Base-by-base conservation (phyloP, 345 rosid species). In the Iberis pinnata region DNA sequence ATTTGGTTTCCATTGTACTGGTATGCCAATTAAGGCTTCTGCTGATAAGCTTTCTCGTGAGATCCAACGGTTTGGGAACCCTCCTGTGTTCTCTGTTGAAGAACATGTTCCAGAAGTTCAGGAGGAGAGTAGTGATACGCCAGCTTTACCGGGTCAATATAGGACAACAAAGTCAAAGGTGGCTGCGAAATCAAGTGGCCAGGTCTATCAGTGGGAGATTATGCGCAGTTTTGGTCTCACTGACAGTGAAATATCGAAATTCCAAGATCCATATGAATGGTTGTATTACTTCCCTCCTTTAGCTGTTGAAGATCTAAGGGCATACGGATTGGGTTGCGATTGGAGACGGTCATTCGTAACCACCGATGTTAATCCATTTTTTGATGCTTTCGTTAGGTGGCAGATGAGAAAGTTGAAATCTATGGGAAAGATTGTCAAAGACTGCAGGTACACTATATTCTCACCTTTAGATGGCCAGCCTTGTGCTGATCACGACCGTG, bases 391-490 rank as follows among this genome's bases (percentile, higher is more conserved):
- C 70, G 89, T 90, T 43, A 70, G 64, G 75, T 90, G 98, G 98
- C 94, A 90, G 70, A 82, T 90, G 86, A 77, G 85, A 69, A 90
- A 82, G 74, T 58, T 90, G 70, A 86, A 76, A 61, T 64, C 96
- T 10, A 73, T 76, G 96, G 96, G 98, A 3, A 90, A 79, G 75
- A 79, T 90, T 49, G 79, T 87, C 7, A 90, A 87, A 65, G 98
- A 90, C 64, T 58, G 75, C 18, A 74, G 98, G 52, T 83, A 80
- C 75, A 79, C 96, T 0, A 71, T 90, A 41, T 90, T 71, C 72
- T 90, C 98, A 29, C 98, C 98, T 19, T 67, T 84, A 26, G 98
- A 90, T 63, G 96, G 88, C 35, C 98, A 87, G 72, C 98, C 96
- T 20, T 90, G 96, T 48, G 96, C 96, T 0, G 96, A 87, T 73